These are phyloP conservation scores for Cladophialophora psammophila DNA, from an alignment of 2,329 filamentous ascomycete species.

Conservation along the genomic window DNA sequence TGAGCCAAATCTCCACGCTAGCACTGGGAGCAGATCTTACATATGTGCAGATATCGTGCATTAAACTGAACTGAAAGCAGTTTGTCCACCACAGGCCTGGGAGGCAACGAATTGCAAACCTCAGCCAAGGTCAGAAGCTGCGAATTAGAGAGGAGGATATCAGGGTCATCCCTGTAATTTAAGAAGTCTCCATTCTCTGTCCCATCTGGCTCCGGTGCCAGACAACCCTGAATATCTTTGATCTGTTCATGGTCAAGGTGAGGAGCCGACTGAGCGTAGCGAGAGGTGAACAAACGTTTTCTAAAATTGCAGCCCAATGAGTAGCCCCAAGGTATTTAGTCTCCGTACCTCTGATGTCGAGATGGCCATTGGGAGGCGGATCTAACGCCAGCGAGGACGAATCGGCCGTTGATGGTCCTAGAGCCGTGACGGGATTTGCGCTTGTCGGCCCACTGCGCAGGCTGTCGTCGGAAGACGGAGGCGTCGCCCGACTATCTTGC, in stretches of 20 bases:
- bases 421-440: neutral
- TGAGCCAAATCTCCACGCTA: constrained; percentile 31
- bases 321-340: constrained; percentile 47
- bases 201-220: constrained; percentile 10
- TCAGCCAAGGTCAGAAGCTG: constrained; percentile 13
- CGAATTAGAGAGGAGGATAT: neutral
- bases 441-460: neutral
- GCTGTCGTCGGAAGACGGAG: neutral
- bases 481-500: constrained; percentile 1
- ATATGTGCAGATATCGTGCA: constrained; percentile 15
- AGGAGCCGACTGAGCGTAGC: neutral
- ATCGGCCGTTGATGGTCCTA: neutral
- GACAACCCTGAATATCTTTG: constrained; percentile 26
- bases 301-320: constrained; percentile 51
- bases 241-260: constrained; percentile 12
- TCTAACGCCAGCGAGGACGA: neutral
- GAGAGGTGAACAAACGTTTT: constrained; percentile 39
- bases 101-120: constrained; percentile 7
- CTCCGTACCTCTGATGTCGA: constrained; percentile 16
- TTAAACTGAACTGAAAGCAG: constrained; percentile 19
- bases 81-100: constrained; percentile 18
- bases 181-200: neutral
- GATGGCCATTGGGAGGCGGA: constrained; percentile 10
- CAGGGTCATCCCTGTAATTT: neutral
- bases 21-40: neutral